Evolutionary conservation across 371 early-diverging fungal species (phyloP), one percentile per base, ranked within the genome.

Genomic region (Mucor velutinosus): DNA sequence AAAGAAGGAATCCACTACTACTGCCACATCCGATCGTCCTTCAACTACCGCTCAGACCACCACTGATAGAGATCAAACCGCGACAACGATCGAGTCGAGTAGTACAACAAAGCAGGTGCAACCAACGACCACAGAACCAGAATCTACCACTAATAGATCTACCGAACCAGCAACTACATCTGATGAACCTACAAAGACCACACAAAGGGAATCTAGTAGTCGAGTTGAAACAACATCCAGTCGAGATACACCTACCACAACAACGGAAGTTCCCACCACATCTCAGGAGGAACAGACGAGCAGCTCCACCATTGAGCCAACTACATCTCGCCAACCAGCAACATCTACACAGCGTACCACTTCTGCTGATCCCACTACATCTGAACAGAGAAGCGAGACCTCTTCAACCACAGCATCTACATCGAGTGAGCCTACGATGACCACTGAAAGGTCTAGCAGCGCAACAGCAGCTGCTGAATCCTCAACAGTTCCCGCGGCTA

Each of bases 21-120:
- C 25, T 19, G 25, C 51, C 25, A 51, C n/a, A 51, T 25, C 51
- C 25, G 51, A 51, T 51, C 51, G 51, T 2, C 51, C 51, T 25
- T 51, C 51, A 51, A 51, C 51, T 8, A 51, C 51, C 51, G 51
- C 51, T 51, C 51, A 51, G 51, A 51, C 51, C 51, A 51, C 51
- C 25, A 23, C 23, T 23, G 21, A 7, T 8, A 11, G 7, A 11
- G 51, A 51, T 51, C 51, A 51, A 51, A 51, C 51, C 23, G 25
- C 51, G 25, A 25, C 25, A 51, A 23, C 25, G 12, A 51, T 25
- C 21, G 25, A 51, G 8, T 4, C 51, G 10, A 51, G 51, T 25
- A 51, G 51, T 23, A 51, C 51, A 51, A 51, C 51, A 10, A 51
- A 2, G 10, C 23, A 51, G 14, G 6, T 23, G 23, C 51, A 25